A percentile compares a stretch with the other conserved stretches of the same genome.
phyloP scores from a whole-genome alignment of 2,329 filamentous ascomycete species.

The Colletotrichum gloeosporioides region DNA sequence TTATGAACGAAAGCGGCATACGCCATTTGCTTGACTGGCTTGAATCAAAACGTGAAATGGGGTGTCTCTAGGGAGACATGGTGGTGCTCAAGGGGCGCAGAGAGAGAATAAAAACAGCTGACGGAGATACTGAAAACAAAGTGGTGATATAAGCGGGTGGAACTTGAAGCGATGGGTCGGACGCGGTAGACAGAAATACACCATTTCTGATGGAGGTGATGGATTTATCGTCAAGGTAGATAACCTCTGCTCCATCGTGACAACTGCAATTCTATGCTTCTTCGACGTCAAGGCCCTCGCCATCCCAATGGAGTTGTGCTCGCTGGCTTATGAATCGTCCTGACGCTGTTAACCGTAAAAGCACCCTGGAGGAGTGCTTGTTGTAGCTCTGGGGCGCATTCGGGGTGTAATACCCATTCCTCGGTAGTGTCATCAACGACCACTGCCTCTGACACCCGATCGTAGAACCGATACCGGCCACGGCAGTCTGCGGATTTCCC shows the following conservation, averaged over 20 bases:
- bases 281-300: not conserved
- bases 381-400: too few species aligned
- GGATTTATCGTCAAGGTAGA: not conserved
- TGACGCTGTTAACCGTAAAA: not conserved
- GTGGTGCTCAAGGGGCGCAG: not conserved
- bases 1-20: too few species aligned
- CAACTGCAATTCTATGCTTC: not conserved
- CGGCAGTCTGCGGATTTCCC: not conserved
- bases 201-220: not conserved
- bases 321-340: not conserved
- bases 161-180: not conserved
- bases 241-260: not conserved
- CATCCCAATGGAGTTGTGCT: not conserved
- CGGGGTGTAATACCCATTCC: not conserved
- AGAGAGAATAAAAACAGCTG: too few species aligned
- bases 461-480: too few species aligned
- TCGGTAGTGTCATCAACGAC: not conserved
- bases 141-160: not conserved
- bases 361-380: not conserved
- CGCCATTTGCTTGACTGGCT: too few species aligned
- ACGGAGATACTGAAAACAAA: too few species aligned
- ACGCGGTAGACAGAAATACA: not conserved
- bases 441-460: too few species aligned
- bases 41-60: too few species aligned
- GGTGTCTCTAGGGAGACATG: not conserved